Conservation (phyloP, 1,284 basidiomycete genomes). For the Cryptococcus wingfieldii region DNA sequence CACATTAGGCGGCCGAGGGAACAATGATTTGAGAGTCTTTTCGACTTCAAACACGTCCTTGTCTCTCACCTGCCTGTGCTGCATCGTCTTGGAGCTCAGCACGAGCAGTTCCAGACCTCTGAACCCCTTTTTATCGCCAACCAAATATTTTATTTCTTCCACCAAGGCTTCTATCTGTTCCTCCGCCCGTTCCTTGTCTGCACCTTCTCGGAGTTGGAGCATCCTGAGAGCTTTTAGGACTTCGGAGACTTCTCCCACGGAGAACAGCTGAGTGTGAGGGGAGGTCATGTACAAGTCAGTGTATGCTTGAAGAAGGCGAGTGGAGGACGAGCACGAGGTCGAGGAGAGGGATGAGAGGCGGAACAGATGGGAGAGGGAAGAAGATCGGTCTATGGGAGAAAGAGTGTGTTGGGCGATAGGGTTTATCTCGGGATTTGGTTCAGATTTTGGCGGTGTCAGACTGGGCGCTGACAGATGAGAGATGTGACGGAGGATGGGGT, state of each 20-base stretch:
- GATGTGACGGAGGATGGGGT: not conserved
- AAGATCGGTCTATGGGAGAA: conserved; percentile 11
- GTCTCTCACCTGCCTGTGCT: conserved; percentile 5
- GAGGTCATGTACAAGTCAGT: conserved; percentile 26
- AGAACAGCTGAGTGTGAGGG: conserved; percentile 22
- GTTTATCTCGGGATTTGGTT: not conserved
- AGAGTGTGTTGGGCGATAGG: conserved; percentile 12
- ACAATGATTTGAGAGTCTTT: conserved; percentile 12
- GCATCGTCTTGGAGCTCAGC: conserved; percentile 9
- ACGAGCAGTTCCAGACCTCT: conserved; percentile 17
- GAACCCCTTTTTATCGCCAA: conserved; percentile 7
- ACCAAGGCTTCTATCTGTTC: conserved; percentile 22
- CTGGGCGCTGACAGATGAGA: not conserved
- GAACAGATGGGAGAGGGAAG: conserved; percentile 8
- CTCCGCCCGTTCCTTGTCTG: conserved; percentile 7
- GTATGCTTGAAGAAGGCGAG: conserved; percentile 23
- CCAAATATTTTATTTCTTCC: conserved; percentile 19
- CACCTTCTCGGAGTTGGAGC: conserved; percentile 11
- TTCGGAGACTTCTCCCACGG: conserved; percentile 22
- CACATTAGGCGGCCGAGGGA: conserved; percentile 6
- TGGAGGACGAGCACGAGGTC: conserved; percentile 1
- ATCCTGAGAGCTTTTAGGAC: conserved; percentile 18
- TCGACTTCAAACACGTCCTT: conserved; percentile 19
- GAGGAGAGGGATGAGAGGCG: conserved; percentile 8
- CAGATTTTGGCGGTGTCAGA: not conserved